A percentile compares a stretch with the other conserved stretches of the same genome.
These are phyloP conservation scores for Pseudovirgaria hyperparasitica DNA, from an alignment of 2,329 filamentous ascomycete genomes.

Conservation along the genomic window DNA sequence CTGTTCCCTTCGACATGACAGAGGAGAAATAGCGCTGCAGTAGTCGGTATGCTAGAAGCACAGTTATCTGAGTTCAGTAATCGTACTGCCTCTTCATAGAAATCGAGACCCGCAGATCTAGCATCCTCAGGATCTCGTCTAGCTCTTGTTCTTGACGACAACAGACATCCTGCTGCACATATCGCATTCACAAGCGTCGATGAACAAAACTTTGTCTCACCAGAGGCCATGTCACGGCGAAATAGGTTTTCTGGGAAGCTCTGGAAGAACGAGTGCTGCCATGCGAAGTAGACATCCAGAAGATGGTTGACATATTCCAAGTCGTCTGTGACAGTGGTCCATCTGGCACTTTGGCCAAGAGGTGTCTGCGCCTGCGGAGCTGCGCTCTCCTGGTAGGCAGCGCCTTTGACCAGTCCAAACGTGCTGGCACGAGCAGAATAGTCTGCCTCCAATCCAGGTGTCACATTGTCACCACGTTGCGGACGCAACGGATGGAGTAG, in stretches of 20 bases:
- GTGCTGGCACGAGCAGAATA: conserved; percentile 5
- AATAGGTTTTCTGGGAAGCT: conserved; percentile 10
- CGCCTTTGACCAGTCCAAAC: conserved; percentile 8
- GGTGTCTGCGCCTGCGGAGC: conserved; percentile 1
- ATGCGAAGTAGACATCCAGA: conserved; percentile 9
- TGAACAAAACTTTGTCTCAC: conserved; percentile 8
- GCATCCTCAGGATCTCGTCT: conserved; percentile 5
- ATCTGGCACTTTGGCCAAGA: conserved; percentile 3
- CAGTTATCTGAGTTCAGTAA: conserved; percentile 5
- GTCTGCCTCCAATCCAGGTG: conserved; percentile 6
- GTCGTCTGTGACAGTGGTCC: conserved; percentile 9
- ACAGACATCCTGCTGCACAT: conserved; percentile 8
- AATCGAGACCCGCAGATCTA: conserved; percentile 6
- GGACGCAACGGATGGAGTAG: conserved; percentile 4
- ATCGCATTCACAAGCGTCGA: conserved; percentile 9
- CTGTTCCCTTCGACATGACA: conserved; percentile 8
- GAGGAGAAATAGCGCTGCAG: conserved; percentile 7
- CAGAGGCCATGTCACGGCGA: conserved; percentile 6
- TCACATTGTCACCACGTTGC: conserved; percentile 4
- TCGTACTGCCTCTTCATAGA: conserved; percentile 7
- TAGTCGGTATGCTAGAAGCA: conserved; percentile 6
- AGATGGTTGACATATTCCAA: conserved; percentile 7
- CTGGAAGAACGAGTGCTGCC: conserved; percentile 10
- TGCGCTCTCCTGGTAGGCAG: conserved; percentile 1
- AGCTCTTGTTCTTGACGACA: conserved; percentile 5